phyloP scores from a whole-genome alignment of 2,329 filamentous ascomycete species.

The Delphinella strobiligena region DNA sequence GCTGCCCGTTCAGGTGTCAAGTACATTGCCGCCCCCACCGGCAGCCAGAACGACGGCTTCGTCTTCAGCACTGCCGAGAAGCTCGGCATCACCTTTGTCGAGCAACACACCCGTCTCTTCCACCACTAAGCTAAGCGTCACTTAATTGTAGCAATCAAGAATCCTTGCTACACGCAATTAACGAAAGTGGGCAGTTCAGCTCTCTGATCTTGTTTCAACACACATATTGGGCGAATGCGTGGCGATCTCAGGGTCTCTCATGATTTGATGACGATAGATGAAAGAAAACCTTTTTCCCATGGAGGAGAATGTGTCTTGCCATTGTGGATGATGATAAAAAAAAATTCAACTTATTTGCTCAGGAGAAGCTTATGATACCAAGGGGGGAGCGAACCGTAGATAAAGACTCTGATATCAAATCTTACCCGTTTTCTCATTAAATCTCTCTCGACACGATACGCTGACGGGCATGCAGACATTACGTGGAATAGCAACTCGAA shows the following conservation, averaged over 20 bases:
- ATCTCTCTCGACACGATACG: too few species aligned
- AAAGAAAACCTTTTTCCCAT: too few species aligned
- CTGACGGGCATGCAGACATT: too few species aligned
- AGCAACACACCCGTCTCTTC: constrained; percentile 89
- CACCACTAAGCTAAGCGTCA: constrained; percentile 62
- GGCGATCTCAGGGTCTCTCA: not conserved
- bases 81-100: constrained; percentile 83
- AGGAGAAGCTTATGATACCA: too few species aligned
- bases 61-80: constrained; percentile 87
- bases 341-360: too few species aligned
- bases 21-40: constrained; percentile 87
- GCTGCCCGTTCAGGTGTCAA: constrained; percentile 80
- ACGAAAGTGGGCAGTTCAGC: not conserved
- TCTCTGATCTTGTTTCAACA: not conserved
- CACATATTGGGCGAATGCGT: not conserved
- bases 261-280: not conserved
- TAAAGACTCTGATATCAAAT: too few species aligned
- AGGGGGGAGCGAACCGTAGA: too few species aligned
- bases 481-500: too few species aligned
- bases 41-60: constrained; percentile 72
- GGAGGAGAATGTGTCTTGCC: too few species aligned
- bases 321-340: too few species aligned
- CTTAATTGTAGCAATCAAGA: not conserved
- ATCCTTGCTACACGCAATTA: not conserved
- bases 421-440: too few species aligned